Conservation (phyloP, 371 early-diverging fungal species). For the Neoconidiobolus thromboides region DNA sequence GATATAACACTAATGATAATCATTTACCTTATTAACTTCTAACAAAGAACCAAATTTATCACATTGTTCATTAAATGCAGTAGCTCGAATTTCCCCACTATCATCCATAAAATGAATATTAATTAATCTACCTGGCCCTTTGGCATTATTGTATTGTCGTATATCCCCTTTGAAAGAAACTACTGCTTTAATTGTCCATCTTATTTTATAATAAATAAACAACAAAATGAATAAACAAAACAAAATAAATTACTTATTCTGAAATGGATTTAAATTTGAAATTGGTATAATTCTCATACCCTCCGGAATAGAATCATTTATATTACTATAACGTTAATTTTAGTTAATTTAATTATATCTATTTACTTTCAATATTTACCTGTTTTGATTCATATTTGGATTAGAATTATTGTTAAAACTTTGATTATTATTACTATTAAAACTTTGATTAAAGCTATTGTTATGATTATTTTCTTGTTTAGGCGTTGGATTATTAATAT, state of each 20-base stretch:
- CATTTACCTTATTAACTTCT: slow-evolving; percentile 43
- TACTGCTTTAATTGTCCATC: slow-evolving; percentile 84
- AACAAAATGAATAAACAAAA: background rate
- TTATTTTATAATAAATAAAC: slow-evolving; percentile 18
- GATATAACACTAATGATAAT: background rate
- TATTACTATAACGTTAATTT: no score
- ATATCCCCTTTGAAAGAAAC: slow-evolving; percentile 70
- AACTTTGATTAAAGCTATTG: no score
- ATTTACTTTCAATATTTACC: no score
- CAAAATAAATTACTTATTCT: background rate
- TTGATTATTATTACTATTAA: no score
- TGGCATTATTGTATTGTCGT: slow-evolving; percentile 54
- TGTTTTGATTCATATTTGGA: no score
- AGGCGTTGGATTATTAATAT: no score
- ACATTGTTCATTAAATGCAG: slow-evolving; percentile 70
- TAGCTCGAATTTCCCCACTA: slow-evolving; percentile 80
- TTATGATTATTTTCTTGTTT: no score
- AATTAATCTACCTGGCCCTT: slow-evolving; percentile 76
- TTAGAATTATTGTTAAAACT: no score
- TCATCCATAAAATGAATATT: slow-evolving; percentile 74
- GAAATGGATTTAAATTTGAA: background rate
- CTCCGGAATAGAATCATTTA: no score
- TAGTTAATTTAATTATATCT: no score
- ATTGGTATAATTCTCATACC: background rate
- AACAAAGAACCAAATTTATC: slow-evolving; percentile 49